Percentiles rank a stretch among this genome's conserved stretches.
These are phyloP conservation scores for Floccularia luteovirens DNA, from an alignment of 768 basidiomycete genomes.

Conservation along the genomic window DNA sequence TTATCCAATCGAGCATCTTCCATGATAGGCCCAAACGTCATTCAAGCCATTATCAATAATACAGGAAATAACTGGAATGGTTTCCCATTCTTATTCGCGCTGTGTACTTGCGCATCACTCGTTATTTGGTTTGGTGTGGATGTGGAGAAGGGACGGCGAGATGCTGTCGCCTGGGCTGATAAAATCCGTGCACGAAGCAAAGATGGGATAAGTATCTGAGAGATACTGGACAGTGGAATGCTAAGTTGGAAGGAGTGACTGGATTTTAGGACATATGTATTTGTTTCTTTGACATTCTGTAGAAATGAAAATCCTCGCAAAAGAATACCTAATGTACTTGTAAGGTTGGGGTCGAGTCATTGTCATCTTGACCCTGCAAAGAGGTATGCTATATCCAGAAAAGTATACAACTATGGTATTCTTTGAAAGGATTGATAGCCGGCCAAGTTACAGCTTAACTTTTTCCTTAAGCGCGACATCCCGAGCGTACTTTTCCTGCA, in stretches of 20 bases:
- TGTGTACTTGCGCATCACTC: constrained; percentile 57
- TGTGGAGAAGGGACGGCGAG: constrained; percentile 50
- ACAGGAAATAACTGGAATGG: constrained; percentile 75
- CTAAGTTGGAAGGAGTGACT: too few species aligned
- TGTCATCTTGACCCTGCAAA: too few species aligned
- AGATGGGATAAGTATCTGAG: too few species aligned
- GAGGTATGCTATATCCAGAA: too few species aligned
- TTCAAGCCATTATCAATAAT: constrained; percentile 73
- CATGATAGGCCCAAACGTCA: constrained; percentile 82
- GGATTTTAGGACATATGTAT: too few species aligned
- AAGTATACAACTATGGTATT: too few species aligned
- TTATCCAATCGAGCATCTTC: constrained; percentile 81
- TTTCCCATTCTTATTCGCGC: constrained; percentile 76
- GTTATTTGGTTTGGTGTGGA: constrained; percentile 76
- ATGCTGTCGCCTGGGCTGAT: constrained; percentile 55
- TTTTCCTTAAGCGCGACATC: constrained; percentile 8
- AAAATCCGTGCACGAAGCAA: constrained; percentile 10
- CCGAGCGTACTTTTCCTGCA: constrained; percentile 44
- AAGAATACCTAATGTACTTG: too few species aligned
- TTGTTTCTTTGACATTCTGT: too few species aligned
- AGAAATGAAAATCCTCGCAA: too few species aligned
- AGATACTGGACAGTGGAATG: too few species aligned
- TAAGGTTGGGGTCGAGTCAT: too few species aligned
- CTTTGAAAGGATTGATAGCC: too few species aligned
- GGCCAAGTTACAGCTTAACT: constrained; percentile 17